These are phyloP conservation scores for Pseudomonodictys pantanalensis DNA, from an alignment of 495 filamentous ascomycete species.

Conservation along the genomic window DNA sequence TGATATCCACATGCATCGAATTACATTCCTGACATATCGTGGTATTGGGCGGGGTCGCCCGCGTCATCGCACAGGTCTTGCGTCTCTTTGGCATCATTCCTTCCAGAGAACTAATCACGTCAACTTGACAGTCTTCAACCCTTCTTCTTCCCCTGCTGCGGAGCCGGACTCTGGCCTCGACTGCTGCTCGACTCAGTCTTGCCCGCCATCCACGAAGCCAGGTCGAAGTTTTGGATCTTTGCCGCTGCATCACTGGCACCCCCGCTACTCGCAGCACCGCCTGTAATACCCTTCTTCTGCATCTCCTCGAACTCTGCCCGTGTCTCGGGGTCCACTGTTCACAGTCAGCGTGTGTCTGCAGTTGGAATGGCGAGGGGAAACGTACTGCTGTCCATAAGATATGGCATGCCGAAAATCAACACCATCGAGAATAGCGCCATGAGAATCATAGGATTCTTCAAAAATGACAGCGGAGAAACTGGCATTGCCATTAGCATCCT, in stretches of 20 bases:
- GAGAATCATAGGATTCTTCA: slow-evolving; percentile 94
- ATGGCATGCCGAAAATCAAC: slow-evolving; percentile 85
- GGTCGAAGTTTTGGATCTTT: slow-evolving; percentile 71
- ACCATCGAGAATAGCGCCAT: slow-evolving; percentile 76
- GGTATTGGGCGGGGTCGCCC: too few species aligned
- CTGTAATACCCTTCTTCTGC: slow-evolving; percentile 70
- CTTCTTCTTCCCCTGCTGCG: slow-evolving; percentile 21
- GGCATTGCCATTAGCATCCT: slow-evolving; percentile 14
- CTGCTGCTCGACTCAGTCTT: slow-evolving; percentile 33
- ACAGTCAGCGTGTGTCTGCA: neutral
- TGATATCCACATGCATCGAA: too few species aligned
- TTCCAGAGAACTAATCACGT: too few species aligned
- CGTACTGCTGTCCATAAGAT: slow-evolving; percentile 93
- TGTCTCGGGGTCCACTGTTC: slow-evolving; percentile 89
- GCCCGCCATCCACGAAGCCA: slow-evolving; percentile 79
- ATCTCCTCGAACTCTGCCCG: slow-evolving; percentile 87
- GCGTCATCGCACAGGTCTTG: too few species aligned
- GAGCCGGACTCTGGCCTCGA: slow-evolving; percentile 12
- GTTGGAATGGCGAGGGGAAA: slow-evolving; percentile 29
- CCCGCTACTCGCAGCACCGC: slow-evolving; percentile 45
- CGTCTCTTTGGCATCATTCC: too few species aligned
- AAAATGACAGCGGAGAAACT: slow-evolving; percentile 59
- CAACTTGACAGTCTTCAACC: slow-evolving; percentile 19
- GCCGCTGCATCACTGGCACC: slow-evolving; percentile 44
- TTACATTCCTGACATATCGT: too few species aligned